These are phyloP conservation scores for Spergularia bocconei DNA, from an alignment of 148 eudicot species.

Conservation along the genomic window DNA sequence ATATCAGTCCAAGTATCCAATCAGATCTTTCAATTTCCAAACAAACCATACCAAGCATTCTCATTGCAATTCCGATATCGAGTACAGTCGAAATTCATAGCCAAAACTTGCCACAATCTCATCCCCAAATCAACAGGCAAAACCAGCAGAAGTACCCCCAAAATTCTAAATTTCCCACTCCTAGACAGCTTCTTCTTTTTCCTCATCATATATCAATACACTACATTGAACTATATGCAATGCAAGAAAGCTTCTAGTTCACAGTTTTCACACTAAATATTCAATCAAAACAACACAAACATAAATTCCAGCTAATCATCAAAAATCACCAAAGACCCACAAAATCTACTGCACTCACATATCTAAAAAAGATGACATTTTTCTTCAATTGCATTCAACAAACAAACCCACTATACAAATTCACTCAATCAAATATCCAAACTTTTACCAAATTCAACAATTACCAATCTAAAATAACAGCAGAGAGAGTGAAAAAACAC, in stretches of 20 bases:
- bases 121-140: background rate
- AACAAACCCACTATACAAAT: background rate
- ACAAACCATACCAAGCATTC: background rate
- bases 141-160: background rate
- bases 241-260: background rate
- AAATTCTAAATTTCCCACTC: background rate
- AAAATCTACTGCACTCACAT: background rate
- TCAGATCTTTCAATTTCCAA: background rate
- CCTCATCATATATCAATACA: too few species aligned
- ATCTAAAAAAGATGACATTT: background rate
- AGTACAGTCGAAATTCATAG: background rate
- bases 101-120: background rate
- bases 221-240: too few species aligned
- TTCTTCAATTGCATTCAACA: background rate
- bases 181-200: background rate
- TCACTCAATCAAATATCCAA: background rate
- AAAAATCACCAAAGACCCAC: background rate
- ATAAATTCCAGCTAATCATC: background rate
- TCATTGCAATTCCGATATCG: background rate
- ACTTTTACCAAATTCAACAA: background rate
- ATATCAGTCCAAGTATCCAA: background rate
- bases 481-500: background rate
- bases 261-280: background rate
- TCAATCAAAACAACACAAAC: background rate
- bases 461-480: background rate